phyloP scores from a whole-genome alignment of 768 basidiomycete genomes.

The Xerocomus spinulosus region DNA sequence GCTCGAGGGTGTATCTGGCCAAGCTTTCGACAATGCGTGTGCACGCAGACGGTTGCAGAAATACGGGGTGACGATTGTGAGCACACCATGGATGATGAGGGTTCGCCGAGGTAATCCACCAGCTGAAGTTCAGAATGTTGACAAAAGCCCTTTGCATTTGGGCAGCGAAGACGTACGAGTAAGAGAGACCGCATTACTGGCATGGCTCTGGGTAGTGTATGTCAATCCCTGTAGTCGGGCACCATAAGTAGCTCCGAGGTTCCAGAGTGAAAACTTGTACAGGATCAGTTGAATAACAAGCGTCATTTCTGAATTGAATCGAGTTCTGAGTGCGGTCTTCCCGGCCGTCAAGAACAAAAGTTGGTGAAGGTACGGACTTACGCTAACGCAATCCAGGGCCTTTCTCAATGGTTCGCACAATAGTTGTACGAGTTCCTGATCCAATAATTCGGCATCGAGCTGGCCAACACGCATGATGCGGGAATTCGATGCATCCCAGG shows the following conservation, averaged over 20 bases:
- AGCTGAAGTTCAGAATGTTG: conserved; percentile 36
- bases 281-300: conserved; percentile 67
- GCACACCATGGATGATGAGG: conserved; percentile 60
- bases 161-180: conserved; percentile 20
- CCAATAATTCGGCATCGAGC: conserved; percentile 86
- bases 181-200: conserved; percentile 6
- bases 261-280: conserved; percentile 83
- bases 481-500: conserved; percentile 29
- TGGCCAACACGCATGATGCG: conserved; percentile 81
- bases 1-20: conserved; percentile 86
- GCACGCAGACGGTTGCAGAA: conserved; percentile 67
- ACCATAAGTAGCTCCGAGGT: conserved; percentile 75
- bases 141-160: background rate
- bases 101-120: conserved; percentile 60
- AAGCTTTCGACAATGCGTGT: conserved; percentile 76
- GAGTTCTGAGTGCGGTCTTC: conserved; percentile 54
- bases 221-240: conserved; percentile 75
- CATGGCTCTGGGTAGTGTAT: conserved; percentile 38
- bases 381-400: conserved; percentile 64
- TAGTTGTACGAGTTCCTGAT: conserved; percentile 79
- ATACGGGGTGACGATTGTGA: conserved; percentile 78
- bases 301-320: conserved; percentile 69
- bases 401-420: conserved; percentile 78
- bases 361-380: conserved; percentile 33
- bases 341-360: conserved; percentile 14